phyloP scores from a whole-genome alignment of 345 rosid species.

The Brassica incana region DNA sequence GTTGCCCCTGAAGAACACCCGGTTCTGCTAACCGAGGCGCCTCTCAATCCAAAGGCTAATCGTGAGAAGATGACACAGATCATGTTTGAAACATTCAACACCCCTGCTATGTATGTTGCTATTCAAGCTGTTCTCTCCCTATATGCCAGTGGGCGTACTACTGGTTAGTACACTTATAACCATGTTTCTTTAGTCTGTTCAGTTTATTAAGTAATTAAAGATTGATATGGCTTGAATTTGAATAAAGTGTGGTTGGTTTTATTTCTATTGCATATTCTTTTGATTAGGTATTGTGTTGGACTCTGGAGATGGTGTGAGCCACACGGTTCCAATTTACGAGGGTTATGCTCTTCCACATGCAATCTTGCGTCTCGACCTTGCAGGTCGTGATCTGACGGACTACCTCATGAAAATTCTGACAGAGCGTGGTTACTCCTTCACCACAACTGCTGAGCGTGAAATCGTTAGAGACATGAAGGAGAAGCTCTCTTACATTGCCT shows the following conservation, averaged over 20 bases:
- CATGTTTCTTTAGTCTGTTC: background rate
- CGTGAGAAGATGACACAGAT: slow-evolving; percentile 72
- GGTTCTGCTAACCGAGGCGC: slow-evolving; percentile 67
- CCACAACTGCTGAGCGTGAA: slow-evolving; percentile 77
- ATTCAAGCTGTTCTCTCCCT: slow-evolving; percentile 72
- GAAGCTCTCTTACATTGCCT: slow-evolving; percentile 65
- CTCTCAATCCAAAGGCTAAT: slow-evolving; percentile 67
- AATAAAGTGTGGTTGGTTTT: background rate
- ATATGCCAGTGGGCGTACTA: slow-evolving; percentile 75
- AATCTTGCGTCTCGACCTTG: slow-evolving; percentile 60
- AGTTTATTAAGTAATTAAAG: background rate
- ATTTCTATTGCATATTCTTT: background rate
- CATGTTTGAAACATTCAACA: slow-evolving; percentile 64
- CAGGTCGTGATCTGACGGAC: slow-evolving; percentile 63
- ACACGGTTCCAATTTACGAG: slow-evolving; percentile 66
- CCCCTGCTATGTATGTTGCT: slow-evolving; percentile 69
- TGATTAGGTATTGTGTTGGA: slow-evolving; percentile 61
- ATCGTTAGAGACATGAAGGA: slow-evolving; percentile 72
- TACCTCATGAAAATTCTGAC: slow-evolving; percentile 64
- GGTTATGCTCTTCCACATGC: slow-evolving; percentile 70
- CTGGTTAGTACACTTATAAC: slow-evolving; percentile 43
- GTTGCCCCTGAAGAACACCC: slow-evolving; percentile 74
- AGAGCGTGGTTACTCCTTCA: slow-evolving; percentile 68
- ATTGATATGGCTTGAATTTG: background rate
- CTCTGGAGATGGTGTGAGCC: slow-evolving; percentile 72